Evolutionary conservation across 78 protist genomes (phyloP).

Genomic region (Fonticula alba): DNA sequence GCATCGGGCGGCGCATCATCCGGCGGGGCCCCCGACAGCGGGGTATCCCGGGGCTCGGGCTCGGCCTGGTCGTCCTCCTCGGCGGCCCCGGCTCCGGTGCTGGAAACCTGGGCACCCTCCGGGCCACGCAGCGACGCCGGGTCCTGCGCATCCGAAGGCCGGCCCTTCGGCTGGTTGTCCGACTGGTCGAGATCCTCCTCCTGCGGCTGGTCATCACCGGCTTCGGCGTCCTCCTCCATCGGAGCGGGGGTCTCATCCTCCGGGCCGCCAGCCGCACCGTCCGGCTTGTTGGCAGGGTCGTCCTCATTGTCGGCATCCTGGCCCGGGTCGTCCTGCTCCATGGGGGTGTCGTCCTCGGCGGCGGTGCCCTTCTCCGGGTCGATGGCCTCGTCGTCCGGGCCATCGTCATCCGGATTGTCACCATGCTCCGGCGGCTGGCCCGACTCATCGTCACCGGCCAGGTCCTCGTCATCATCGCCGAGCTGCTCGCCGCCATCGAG

Average conservation of each 20-base stretch:
- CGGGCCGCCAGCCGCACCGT: conserved; percentile 18
- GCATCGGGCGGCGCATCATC: too few relatives aligned
- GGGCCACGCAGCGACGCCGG: too few relatives aligned
- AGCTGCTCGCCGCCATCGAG: not conserved
- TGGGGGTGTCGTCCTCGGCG: conserved; percentile 8
- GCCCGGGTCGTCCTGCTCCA: too few relatives aligned
- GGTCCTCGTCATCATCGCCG: conserved; percentile 15
- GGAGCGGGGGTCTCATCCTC: conserved; percentile 19
- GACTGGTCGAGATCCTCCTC: not conserved
- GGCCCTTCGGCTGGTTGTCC: too few relatives aligned
- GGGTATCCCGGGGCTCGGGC: too few relatives aligned
- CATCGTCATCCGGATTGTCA: conserved; percentile 8
- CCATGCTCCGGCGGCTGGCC: conserved; percentile 7
- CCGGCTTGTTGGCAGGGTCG: not conserved
- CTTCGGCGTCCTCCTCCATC: conserved; percentile 10
- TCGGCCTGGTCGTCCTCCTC: too few relatives aligned
- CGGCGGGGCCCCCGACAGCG: too few relatives aligned
- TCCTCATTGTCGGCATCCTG: conserved; percentile 4
- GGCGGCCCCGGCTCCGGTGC: too few relatives aligned
- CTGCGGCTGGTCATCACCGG: conserved; percentile 5
- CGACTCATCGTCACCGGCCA: conserved; percentile 22
- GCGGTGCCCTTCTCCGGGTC: conserved; percentile 18
- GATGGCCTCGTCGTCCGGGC: not conserved
- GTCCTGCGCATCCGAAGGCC: too few relatives aligned
- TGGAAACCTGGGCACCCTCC: too few relatives aligned